Percentiles rank a stretch among this genome's conserved stretches.
Evolutionary conservation across 1,284 basidiomycete species (phyloP).

Genomic region (Ceratobasidium sp.): DNA sequence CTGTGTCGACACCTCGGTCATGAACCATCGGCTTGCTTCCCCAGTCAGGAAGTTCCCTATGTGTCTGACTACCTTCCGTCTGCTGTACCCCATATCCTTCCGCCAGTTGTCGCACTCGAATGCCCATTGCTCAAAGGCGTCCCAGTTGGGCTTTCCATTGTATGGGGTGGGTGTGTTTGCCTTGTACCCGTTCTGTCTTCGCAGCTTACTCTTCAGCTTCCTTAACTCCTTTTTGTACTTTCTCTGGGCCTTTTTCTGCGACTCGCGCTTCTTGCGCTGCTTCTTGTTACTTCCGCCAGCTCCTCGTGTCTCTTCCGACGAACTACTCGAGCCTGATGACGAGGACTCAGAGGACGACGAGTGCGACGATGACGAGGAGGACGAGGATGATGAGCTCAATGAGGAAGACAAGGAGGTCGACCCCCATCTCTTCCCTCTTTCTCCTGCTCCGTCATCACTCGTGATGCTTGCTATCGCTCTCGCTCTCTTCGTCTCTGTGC

Average conservation of each 20-base stretch:
- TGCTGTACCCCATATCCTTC: not conserved
- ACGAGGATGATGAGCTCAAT: not conserved
- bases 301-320: no score
- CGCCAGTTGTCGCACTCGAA: slow-evolving; percentile 22
- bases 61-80: not conserved
- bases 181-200: not conserved
- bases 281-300: no score
- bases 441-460: not conserved
- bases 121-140: slow-evolving; percentile 25
- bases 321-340: not conserved
- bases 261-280: not conserved
- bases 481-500: not conserved
- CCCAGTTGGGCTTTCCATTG: slow-evolving; percentile 19
- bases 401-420: not conserved
- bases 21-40: slow-evolving; percentile 19
- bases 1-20: slow-evolving; percentile 15
- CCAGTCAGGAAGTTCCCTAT: slow-evolving; percentile 31
- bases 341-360: not conserved
- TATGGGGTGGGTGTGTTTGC: not conserved
- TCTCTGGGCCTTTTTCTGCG: not conserved
- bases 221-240: not conserved
- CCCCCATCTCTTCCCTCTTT: not conserved
- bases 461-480: not conserved
- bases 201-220: not conserved
- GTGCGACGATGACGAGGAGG: not conserved